Evolutionary conservation across 768 basidiomycete species (phyloP).

Genomic region (Rhodotorula sphaerocarpa): DNA sequence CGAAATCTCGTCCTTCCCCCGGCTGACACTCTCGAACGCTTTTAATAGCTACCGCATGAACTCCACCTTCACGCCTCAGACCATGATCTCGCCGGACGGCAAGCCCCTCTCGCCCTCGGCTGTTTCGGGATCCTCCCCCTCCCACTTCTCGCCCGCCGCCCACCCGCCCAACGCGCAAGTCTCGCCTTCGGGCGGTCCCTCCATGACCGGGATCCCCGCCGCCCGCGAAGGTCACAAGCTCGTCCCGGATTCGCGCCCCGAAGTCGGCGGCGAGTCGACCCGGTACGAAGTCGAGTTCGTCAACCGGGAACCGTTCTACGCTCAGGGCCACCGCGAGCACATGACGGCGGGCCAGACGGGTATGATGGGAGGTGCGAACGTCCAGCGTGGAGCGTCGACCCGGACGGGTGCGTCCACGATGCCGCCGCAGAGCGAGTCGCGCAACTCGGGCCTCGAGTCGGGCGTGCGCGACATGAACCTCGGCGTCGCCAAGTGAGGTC

Average conservation of each 20-base stretch:
- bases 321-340: background rate
- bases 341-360: background rate
- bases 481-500: constrained; percentile 6
- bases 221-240: constrained; percentile 11
- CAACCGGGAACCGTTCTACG: constrained; percentile 17
- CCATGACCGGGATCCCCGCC: background rate
- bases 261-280: background rate
- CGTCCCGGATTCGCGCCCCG: constrained; percentile 2
- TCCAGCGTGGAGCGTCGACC: background rate
- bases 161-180: background rate
- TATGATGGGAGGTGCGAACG: background rate
- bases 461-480: background rate
- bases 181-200: constrained; percentile 1
- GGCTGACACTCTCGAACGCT: too few relatives aligned
- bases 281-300: constrained; percentile 22
- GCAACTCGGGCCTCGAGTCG: background rate
- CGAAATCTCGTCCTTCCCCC: too few relatives aligned
- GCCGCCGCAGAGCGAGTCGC: background rate
- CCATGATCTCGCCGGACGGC: background rate
- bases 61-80: constrained; percentile 11
- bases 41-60: constrained; percentile 2
- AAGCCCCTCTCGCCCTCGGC: constrained; percentile 2
- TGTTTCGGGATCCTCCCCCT: background rate
- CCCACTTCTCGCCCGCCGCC: constrained; percentile 8
- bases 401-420: too few relatives aligned